Percentiles rank a stretch among this genome's conserved stretches.
These are phyloP conservation scores for Trichoderma breve DNA, from an alignment of 2,329 filamentous ascomycete species.

Conservation along the genomic window DNA sequence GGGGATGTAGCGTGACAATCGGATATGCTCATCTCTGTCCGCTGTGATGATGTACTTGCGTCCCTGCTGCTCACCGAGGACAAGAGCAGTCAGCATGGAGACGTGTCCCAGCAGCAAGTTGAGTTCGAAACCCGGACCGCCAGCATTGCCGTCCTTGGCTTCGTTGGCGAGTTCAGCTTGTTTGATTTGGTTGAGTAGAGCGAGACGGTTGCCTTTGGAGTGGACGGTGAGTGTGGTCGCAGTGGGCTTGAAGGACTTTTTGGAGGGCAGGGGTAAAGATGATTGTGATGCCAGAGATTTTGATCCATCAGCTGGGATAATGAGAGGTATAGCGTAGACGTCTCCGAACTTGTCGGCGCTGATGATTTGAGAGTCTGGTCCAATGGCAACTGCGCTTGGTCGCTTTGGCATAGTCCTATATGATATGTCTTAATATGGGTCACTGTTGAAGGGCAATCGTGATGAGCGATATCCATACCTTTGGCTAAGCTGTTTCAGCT, in stretches of 20 bases:
- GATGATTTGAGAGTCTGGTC: conserved; percentile 70
- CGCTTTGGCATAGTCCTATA: conserved; percentile 82
- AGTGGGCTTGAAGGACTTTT: conserved; percentile 43
- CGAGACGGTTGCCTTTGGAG: conserved; percentile 60
- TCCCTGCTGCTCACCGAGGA: conserved; percentile 46
- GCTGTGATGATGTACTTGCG: conserved; percentile 54
- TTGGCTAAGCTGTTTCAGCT: conserved; percentile 65
- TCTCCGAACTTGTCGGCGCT: conserved; percentile 96
- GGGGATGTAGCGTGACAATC: conserved; percentile 75
- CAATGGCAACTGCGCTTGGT: conserved; percentile 72
- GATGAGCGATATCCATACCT: conserved; percentile 49
- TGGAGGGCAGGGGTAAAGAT: conserved; percentile 21
- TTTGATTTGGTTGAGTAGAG: conserved; percentile 58
- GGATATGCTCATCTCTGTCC: conserved; percentile 71
- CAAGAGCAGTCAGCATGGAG: conserved; percentile 82
- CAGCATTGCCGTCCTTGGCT: conserved; percentile 31
- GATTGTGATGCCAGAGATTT: conserved; percentile 20
- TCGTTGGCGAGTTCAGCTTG: conserved; percentile 38
- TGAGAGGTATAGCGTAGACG: conserved; percentile 81
- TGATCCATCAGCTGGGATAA: conserved; percentile 23
- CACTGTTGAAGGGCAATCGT: not conserved
- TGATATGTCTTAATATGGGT: conserved; percentile 20
- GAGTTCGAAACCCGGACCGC: conserved; percentile 63
- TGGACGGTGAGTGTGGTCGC: conserved; percentile 62
- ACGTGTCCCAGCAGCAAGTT: conserved; percentile 87